Evolutionary conservation across 768 basidiomycete genomes (phyloP).

Genomic region (Boletus insuetus): DNA sequence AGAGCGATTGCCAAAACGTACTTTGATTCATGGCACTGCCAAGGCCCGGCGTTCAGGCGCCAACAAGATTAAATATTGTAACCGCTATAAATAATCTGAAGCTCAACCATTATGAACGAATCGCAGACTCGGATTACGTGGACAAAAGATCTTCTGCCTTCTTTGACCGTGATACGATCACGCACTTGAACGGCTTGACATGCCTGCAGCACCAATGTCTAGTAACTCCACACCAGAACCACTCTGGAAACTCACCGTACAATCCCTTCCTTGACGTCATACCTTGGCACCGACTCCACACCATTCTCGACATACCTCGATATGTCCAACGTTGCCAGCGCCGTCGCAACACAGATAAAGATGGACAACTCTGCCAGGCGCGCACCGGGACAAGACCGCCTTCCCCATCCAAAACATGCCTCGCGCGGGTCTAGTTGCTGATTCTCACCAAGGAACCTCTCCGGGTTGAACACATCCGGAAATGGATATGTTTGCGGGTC

Average conservation of each 20-base stretch:
- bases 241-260: background rate
- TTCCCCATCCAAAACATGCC: conserved; percentile 14
- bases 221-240: too few relatives aligned
- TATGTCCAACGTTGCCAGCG: conserved; percentile 9
- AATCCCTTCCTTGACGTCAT: background rate
- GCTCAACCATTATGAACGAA: too few relatives aligned
- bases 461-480: conserved; percentile 5
- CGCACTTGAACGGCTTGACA: conserved; percentile 10
- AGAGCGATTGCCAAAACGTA: too few relatives aligned
- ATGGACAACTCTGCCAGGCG: conserved; percentile 5
- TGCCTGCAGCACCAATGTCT: background rate
- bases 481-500: conserved; percentile 1
- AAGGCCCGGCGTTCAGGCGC: too few relatives aligned
- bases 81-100: too few relatives aligned
- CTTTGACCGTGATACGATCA: background rate
- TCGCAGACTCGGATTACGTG: too few relatives aligned
- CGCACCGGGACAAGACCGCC: conserved; percentile 5
- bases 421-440: conserved; percentile 4
- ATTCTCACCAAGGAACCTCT: conserved; percentile 7
- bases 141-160: background rate
- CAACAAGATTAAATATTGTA: too few relatives aligned
- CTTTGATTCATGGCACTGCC: too few relatives aligned
- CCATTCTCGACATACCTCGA: conserved; percentile 1
- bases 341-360: conserved; percentile 4
- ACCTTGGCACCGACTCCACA: background rate